Evolutionary conservation across 2,329 filamentous ascomycete genomes (phyloP).

Genomic region (Fusarium sp.): DNA sequence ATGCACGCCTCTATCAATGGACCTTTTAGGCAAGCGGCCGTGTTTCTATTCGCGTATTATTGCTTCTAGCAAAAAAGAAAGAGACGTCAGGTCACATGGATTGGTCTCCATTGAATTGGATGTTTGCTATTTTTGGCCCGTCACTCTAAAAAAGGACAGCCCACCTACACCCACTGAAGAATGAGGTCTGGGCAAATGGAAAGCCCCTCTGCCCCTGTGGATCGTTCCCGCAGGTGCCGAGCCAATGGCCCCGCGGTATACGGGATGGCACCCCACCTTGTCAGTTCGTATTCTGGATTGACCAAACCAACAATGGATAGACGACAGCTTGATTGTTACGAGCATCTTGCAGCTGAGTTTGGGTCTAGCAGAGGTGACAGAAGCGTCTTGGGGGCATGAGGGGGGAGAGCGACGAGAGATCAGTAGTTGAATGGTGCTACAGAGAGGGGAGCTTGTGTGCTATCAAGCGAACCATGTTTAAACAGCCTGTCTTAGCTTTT

Average conservation of each 20-base stretch:
- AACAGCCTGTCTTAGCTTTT: background rate
- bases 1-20: conserved; percentile 2
- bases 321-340: conserved; percentile 31
- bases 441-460: background rate
- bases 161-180: conserved; percentile 15
- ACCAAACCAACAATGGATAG: conserved; percentile 33
- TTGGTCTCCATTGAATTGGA: background rate
- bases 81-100: background rate
- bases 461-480: background rate
- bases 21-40: conserved; percentile 18
- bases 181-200: conserved; percentile 7
- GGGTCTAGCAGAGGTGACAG: conserved; percentile 10
- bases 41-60: conserved; percentile 39
- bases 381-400: background rate
- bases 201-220: conserved; percentile 31
- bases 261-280: conserved; percentile 43
- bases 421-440: conserved; percentile 3
- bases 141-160: conserved; percentile 18
- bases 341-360: conserved; percentile 26
- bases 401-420: background rate
- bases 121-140: conserved; percentile 38
- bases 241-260: conserved; percentile 37
- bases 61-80: conserved; percentile 2
- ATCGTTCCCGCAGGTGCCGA: conserved; percentile 30
- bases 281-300: conserved; percentile 47